Evolutionary conservation across 805 yeast species (phyloP).

Genomic region (Suhomyces canberraensis): DNA sequence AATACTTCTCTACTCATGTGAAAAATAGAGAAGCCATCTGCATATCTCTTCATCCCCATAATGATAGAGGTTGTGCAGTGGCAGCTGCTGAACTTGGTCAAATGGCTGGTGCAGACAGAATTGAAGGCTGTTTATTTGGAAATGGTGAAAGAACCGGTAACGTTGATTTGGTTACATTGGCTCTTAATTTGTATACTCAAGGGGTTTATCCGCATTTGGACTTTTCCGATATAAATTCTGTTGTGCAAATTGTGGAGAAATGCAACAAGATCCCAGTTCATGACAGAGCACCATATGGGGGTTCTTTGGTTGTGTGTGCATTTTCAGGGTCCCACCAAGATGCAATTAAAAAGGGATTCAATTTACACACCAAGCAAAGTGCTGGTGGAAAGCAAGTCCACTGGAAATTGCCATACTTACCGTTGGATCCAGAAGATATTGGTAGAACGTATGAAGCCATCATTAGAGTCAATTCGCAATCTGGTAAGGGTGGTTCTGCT

Average conservation of each 20-base stretch:
- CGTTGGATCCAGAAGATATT: constrained; percentile 80
- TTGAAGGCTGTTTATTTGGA: constrained; percentile 82
- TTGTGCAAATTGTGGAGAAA: constrained; percentile 71
- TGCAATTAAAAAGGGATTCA: constrained; percentile 82
- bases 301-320: constrained; percentile 78
- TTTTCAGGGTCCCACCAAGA: constrained; percentile 87
- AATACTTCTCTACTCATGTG: constrained; percentile 61
- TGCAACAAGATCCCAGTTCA: constrained; percentile 80
- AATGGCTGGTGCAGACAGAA: constrained; percentile 84
- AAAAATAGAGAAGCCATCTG: constrained; percentile 67
- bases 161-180: constrained; percentile 77
- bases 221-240: constrained; percentile 61
- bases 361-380: constrained; percentile 40
- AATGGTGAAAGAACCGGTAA: constrained; percentile 89
- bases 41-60: constrained; percentile 78
- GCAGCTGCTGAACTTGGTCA: constrained; percentile 83
- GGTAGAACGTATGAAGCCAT: constrained; percentile 93
- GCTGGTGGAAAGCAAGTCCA: constrained; percentile 34
- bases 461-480: constrained; percentile 82
- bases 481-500: constrained; percentile 88
- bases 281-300: constrained; percentile 80
- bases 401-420: constrained; percentile 80
- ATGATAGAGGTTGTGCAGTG: constrained; percentile 86
- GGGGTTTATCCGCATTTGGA: constrained; percentile 71
- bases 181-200: constrained; percentile 74